phyloP scores from a whole-genome alignment of 1,139 yeast species.

The Yamadazyma pseudoaaseri region DNA sequence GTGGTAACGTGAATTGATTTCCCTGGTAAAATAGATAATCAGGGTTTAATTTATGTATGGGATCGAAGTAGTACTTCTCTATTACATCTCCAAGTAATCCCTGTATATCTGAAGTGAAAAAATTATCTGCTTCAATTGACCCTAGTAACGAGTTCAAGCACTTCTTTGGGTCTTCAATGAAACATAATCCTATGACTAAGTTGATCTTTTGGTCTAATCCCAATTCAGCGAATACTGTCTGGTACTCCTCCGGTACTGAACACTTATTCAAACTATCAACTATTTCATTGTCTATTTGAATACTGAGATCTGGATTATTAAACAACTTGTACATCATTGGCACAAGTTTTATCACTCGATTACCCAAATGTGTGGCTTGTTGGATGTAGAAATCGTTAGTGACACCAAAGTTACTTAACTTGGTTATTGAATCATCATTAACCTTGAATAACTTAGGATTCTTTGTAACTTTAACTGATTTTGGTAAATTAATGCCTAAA shows the following conservation, averaged over 20 bases:
- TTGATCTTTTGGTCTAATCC: neutral
- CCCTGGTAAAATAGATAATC: slow-evolving; percentile 5
- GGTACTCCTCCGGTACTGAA: neutral
- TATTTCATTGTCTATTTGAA: neutral
- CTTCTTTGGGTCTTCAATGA: slow-evolving; percentile 5
- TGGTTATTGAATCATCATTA: neutral
- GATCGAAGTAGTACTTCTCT: neutral
- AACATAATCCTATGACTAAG: slow-evolving; percentile 3
- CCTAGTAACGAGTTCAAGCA: slow-evolving; percentile 2
- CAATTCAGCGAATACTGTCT: neutral
- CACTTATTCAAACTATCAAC: neutral
- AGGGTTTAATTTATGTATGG: slow-evolving; percentile 1
- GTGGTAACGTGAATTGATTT: slow-evolving; percentile 11
- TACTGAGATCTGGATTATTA: slow-evolving; percentile 1
- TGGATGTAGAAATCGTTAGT: slow-evolving; percentile 1
- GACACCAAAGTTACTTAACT: slow-evolving; percentile 3
- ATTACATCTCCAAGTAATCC: slow-evolving; percentile 6
- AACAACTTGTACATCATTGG: slow-evolving; percentile 2
- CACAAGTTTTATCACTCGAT: slow-evolving; percentile 3
- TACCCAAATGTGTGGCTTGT: slow-evolving; percentile 3
- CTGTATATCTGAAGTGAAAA: neutral
- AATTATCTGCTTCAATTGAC: slow-evolving; percentile 1
- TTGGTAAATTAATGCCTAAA: neutral
- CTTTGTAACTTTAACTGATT: neutral
- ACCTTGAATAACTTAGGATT: neutral